Evolutionary conservation across 192 early-diverging fungal species (phyloP).

Genomic region (Rhizophagus sp.): DNA sequence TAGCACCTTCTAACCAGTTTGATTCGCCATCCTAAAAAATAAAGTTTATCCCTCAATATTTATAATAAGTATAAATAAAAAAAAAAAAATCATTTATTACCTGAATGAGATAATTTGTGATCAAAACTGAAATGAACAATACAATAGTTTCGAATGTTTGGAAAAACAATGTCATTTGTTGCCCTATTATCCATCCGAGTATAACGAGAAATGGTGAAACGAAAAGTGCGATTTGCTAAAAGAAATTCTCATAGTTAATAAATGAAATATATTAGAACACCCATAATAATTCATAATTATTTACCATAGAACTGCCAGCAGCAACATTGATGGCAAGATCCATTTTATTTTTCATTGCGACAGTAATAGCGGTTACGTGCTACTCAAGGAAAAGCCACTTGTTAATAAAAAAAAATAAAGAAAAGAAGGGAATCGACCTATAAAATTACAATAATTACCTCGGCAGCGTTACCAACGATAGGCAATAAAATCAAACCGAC

Average conservation of each 20-base stretch:
- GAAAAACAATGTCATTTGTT: constrained; percentile 85
- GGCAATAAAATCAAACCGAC: constrained; percentile 90
- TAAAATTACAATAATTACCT: constrained; percentile 24
- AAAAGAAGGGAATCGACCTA: too few relatives aligned
- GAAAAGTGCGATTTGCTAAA: constrained; percentile 80
- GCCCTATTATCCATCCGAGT: constrained; percentile 80
- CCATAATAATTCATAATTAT: not conserved
- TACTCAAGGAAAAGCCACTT: constrained; percentile 24
- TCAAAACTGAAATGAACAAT: constrained; percentile 75
- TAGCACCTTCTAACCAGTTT: constrained; percentile 91
- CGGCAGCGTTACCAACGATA: constrained; percentile 89
- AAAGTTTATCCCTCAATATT: constrained; percentile 23
- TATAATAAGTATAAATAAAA: constrained; percentile 34
- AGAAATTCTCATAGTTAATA: not conserved
- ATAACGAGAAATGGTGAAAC: constrained; percentile 70
- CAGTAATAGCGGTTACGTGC: constrained; percentile 81
- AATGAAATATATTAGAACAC: not conserved
- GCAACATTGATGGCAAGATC: constrained; percentile 88
- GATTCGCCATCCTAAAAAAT: constrained; percentile 74
- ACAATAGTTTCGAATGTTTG: constrained; percentile 79
- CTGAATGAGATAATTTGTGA: constrained; percentile 78
- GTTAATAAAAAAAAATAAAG: not conserved
- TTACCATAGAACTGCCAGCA: constrained; percentile 75
- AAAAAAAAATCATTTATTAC: constrained; percentile 18
- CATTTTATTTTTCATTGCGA: constrained; percentile 89